phyloP scores from a whole-genome alignment of 805 yeast species.

The Candida xiaguanensis region DNA sequence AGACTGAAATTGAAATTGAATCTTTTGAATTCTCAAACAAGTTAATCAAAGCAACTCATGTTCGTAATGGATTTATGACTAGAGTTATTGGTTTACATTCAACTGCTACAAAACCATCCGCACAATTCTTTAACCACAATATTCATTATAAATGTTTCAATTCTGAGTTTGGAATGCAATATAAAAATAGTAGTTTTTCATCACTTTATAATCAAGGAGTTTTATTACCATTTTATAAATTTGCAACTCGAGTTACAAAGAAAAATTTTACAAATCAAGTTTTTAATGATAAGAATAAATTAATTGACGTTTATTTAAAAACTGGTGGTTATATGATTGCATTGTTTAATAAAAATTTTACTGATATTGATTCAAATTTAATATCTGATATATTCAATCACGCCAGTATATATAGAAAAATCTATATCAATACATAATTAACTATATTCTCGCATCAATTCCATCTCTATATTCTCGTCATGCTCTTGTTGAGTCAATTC shows the following conservation, averaged over 20 bases:
- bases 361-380: slow-evolving; percentile 27
- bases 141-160: slow-evolving; percentile 44
- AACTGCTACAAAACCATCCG: slow-evolving; percentile 13
- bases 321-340: slow-evolving; percentile 53
- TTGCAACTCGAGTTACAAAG: slow-evolving; percentile 42
- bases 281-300: slow-evolving; percentile 10
- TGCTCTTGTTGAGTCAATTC: slow-evolving; percentile 20
- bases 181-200: slow-evolving; percentile 25
- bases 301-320: slow-evolving; percentile 43
- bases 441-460: slow-evolving; percentile 37
- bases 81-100: slow-evolving; percentile 46
- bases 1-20: slow-evolving; percentile 43
- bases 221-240: slow-evolving; percentile 50
- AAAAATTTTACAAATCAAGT: slow-evolving; percentile 11
- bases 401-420: slow-evolving; percentile 45
- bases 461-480: slow-evolving; percentile 32
- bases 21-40: slow-evolving; percentile 36
- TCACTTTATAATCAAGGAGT: slow-evolving; percentile 45
- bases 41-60: slow-evolving; percentile 20
- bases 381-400: slow-evolving; percentile 46
- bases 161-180: slow-evolving; percentile 51
- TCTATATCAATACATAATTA: slow-evolving; percentile 30
- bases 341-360: slow-evolving; percentile 33
- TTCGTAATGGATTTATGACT: slow-evolving; percentile 39
- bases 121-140: slow-evolving; percentile 28